phyloP scores from a whole-genome alignment of 306 rosid genomes.

The Albizia julibrissin region DNA sequence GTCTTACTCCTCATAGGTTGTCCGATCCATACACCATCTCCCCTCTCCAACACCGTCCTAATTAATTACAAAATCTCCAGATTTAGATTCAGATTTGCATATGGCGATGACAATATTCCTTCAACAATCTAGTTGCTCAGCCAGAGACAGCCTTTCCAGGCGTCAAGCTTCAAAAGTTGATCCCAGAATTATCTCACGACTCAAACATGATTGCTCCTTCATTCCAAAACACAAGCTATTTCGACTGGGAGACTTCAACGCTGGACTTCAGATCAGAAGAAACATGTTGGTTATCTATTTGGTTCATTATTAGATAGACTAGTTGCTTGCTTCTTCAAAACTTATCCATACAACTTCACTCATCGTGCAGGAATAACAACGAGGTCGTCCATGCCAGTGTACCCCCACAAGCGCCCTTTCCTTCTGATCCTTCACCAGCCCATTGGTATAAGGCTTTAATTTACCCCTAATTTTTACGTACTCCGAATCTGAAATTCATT shows the following conservation, averaged over 20 bases:
- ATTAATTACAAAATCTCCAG: neutral
- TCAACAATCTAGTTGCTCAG: neutral
- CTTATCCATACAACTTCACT: neutral
- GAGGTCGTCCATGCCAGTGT: slow-evolving; percentile 34
- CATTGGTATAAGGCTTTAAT: slow-evolving; percentile 33
- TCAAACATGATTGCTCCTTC: slow-evolving; percentile 10
- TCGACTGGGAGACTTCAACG: neutral
- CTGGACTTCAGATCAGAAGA: neutral
- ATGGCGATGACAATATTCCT: neutral
- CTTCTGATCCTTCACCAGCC: slow-evolving; percentile 18
- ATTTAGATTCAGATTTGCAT: neutral
- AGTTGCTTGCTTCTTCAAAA: neutral
- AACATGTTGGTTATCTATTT: slow-evolving; percentile 31
- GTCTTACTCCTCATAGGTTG: neutral
- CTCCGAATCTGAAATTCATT: neutral
- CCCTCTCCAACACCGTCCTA: neutral
- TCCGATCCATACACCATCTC: neutral
- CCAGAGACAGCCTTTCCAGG: neutral
- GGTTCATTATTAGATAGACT: neutral
- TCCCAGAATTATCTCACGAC: slow-evolving; percentile 24
- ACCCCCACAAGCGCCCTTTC: slow-evolving; percentile 37
- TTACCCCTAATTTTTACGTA: neutral
- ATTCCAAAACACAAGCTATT: slow-evolving; percentile 6
- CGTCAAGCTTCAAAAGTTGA: slow-evolving; percentile 25
- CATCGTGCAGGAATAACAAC: slow-evolving; percentile 47